phyloP scores from a whole-genome alignment of 2,329 filamentous ascomycete species.

The Parafenestella ontariensis region DNA sequence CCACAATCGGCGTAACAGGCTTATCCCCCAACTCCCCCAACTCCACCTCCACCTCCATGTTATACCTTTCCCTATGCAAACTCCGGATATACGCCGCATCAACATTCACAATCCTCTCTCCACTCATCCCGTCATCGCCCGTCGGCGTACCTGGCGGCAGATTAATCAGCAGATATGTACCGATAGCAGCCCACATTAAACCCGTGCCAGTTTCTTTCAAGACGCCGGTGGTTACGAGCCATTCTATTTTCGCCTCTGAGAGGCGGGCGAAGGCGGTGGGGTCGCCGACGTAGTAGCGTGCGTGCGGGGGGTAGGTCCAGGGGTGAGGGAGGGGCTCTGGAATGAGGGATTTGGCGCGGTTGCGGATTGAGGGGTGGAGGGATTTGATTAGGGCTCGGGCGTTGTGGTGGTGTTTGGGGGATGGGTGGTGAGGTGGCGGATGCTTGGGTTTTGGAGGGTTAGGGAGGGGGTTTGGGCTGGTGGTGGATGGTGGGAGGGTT shows the following conservation, averaged over 20 bases:
- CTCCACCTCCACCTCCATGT: too few species aligned
- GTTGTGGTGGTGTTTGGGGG: background rate
- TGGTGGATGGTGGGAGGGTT: background rate
- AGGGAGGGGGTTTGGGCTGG: background rate
- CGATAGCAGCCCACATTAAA: constrained; percentile 1
- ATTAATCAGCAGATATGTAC: background rate
- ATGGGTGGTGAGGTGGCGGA: background rate
- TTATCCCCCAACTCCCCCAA: too few species aligned
- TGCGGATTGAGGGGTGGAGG: background rate
- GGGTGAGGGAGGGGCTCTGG: background rate
- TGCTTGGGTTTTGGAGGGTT: background rate
- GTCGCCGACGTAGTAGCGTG: background rate
- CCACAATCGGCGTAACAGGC: too few species aligned
- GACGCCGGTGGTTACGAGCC: constrained; percentile 2
- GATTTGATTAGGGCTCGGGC: background rate
- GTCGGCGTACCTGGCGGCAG: background rate
- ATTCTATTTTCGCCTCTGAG: background rate
- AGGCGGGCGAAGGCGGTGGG: background rate
- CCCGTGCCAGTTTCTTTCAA: background rate
- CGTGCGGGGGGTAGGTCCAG: background rate
- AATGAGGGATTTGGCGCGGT: background rate
- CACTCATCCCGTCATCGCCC: too few species aligned
- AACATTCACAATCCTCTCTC: too few species aligned
- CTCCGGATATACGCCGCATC: too few species aligned
- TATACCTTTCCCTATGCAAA: too few species aligned